Percentiles rank a stretch among this genome's conserved stretches.
Evolutionary conservation across 2,329 filamentous ascomycete genomes (phyloP).

Genomic region (Cercospora sesami): DNA sequence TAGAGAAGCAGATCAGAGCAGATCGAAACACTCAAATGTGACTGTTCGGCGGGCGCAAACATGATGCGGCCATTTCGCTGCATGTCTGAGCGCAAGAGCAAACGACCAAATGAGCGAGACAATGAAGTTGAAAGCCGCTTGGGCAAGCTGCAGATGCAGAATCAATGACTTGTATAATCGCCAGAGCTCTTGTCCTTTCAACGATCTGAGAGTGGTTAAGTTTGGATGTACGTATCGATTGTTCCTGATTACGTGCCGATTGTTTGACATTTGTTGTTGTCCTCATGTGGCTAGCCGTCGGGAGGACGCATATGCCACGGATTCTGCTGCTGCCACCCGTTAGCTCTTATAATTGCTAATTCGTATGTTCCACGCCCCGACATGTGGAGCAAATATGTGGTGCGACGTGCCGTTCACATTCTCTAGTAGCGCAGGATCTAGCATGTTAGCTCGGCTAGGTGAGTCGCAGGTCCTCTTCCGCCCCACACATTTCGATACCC

Average conservation of each 20-base stretch:
- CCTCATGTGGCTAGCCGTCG: not conserved
- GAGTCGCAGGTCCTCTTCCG: not conserved
- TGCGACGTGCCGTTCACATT: not conserved
- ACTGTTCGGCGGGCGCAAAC: not conserved
- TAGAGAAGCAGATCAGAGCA: not conserved
- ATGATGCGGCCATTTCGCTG: not conserved
- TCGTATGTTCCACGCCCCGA: not conserved
- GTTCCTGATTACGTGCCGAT: not conserved
- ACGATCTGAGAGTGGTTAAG: not conserved
- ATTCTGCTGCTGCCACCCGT: not conserved
- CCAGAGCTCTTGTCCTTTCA: not conserved
- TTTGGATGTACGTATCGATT: not conserved
- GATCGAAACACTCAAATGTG: not conserved
- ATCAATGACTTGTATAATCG: not conserved
- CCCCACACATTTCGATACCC: not conserved
- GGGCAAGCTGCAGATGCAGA: not conserved
- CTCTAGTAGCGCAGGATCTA: not conserved
- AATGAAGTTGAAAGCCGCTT: not conserved
- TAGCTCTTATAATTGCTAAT: not conserved
- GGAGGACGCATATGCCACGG: not conserved
- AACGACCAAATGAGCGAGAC: constrained; percentile 1
- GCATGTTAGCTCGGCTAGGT: not conserved
- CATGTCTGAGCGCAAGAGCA: not conserved
- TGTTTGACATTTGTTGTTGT: not conserved
- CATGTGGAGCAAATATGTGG: not conserved